phyloP scores from a whole-genome alignment of 1,284 basidiomycete species.

The Tilletia horrida region DNA sequence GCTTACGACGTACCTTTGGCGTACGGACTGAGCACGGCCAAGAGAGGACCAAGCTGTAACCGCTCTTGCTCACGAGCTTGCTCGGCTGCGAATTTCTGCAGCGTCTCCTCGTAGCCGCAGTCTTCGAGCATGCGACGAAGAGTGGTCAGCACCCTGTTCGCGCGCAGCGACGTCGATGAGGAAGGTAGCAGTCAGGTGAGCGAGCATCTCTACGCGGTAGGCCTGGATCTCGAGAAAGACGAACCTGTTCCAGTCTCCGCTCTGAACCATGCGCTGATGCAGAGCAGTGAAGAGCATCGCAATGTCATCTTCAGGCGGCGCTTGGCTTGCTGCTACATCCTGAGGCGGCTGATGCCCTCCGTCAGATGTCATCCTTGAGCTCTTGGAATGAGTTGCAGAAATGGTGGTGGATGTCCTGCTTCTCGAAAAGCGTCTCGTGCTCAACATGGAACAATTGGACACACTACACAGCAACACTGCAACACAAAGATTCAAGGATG shows the following conservation, averaged over 20 bases:
- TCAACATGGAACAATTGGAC: too few species aligned
- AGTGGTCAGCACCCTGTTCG: slow-evolving; percentile 22
- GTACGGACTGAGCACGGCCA: slow-evolving; percentile 29
- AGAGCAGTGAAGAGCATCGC: slow-evolving; percentile 32
- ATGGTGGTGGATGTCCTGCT: too few species aligned
- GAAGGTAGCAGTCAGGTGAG: not conserved
- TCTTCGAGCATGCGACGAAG: slow-evolving; percentile 37
- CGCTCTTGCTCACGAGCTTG: slow-evolving; percentile 22
- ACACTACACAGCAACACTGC: too few species aligned
- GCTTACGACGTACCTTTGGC: slow-evolving; percentile 31
- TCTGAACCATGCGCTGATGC: slow-evolving; percentile 35
- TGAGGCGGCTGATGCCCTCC: not conserved
- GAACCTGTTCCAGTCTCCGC: slow-evolving; percentile 32
- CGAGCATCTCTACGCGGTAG: not conserved
- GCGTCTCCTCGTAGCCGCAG: slow-evolving; percentile 28
- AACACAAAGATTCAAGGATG: too few species aligned
- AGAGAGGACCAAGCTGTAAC: slow-evolving; percentile 23
- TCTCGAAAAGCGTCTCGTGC: too few species aligned
- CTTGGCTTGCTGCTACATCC: slow-evolving; percentile 7
- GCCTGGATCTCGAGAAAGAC: not conserved
- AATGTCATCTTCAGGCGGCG: slow-evolving; percentile 35
- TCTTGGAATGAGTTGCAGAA: too few species aligned
- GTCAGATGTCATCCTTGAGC: not conserved
- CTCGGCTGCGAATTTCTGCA: slow-evolving; percentile 22
- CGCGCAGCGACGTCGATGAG: not conserved